These are phyloP conservation scores for Talaromyces sp. DNA, from an alignment of 2,329 filamentous ascomycete species.

Conservation along the genomic window DNA sequence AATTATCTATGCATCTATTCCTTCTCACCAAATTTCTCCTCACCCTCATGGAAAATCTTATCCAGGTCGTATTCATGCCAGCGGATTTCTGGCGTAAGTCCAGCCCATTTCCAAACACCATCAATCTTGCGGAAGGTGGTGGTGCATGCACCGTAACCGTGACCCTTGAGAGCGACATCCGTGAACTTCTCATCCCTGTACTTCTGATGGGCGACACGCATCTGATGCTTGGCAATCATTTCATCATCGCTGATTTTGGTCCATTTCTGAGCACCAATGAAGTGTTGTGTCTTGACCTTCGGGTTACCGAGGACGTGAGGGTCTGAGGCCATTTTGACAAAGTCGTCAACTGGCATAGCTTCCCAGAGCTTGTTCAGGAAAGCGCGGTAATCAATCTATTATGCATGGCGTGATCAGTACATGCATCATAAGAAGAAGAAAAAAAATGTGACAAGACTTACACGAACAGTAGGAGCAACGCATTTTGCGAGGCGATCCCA, in stretches of 20 bases:
- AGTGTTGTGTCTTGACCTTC: constrained; percentile 24
- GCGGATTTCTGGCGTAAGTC: constrained; percentile 28
- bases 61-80: constrained; percentile 27
- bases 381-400: constrained; percentile 12
- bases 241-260: constrained; percentile 28
- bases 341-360: constrained; percentile 21
- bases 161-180: constrained; percentile 55
- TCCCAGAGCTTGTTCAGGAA: constrained; percentile 7
- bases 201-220: constrained; percentile 57
- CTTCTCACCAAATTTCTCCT: background rate
- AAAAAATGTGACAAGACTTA: background rate
- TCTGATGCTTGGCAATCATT: constrained; percentile 30
- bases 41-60: background rate
- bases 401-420: background rate
- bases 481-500: constrained; percentile 18
- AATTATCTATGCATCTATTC: background rate
- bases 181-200: constrained; percentile 51
- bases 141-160: constrained; percentile 46
- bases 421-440: background rate
- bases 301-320: constrained; percentile 23
- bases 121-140: constrained; percentile 34
- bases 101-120: constrained; percentile 34
- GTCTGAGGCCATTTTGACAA: constrained; percentile 1
- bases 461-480: constrained; percentile 16
- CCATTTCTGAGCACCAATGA: constrained; percentile 25